phyloP scores from a whole-genome alignment of 1,284 basidiomycete species.

The Puccinia horiana region DNA sequence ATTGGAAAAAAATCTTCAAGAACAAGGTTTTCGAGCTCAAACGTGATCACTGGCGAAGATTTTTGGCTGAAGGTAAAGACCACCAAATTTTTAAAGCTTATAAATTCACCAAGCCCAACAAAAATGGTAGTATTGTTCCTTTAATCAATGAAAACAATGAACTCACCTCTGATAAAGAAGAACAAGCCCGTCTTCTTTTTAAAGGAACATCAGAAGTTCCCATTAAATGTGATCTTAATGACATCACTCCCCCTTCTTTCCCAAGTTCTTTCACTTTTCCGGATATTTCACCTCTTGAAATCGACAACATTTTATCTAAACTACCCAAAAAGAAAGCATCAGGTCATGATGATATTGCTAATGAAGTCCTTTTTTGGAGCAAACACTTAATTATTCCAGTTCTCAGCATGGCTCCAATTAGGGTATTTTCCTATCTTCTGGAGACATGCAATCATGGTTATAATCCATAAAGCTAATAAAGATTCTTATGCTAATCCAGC shows the following conservation, averaged over 20 bases:
- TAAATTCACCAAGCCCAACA: too few relatives aligned
- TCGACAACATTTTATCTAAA: neutral
- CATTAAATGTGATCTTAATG: neutral
- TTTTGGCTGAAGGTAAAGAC: neutral
- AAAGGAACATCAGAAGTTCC: constrained; percentile 3
- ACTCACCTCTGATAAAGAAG: too few relatives aligned
- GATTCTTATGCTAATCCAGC: constrained; percentile 3
- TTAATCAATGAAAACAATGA: neutral
- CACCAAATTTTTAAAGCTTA: constrained; percentile 1
- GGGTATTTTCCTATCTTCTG: constrained; percentile 25
- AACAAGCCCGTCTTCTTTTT: neutral
- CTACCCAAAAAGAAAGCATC: constrained; percentile 5
- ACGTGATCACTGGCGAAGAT: neutral
- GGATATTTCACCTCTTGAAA: neutral
- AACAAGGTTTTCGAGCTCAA: neutral
- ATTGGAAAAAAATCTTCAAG: neutral
- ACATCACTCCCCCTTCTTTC: neutral
- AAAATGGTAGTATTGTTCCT: neutral
- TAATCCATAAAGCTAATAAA: constrained; percentile 20
- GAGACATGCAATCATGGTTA: constrained; percentile 10
- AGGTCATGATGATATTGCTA: constrained; percentile 4
- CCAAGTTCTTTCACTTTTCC: neutral
- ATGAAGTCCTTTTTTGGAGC: neutral
- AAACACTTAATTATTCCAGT: neutral
- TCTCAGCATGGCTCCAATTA: neutral